Evolutionary conservation across 2,329 filamentous ascomycete species (phyloP).

Genomic region (Cercospora canescens): DNA sequence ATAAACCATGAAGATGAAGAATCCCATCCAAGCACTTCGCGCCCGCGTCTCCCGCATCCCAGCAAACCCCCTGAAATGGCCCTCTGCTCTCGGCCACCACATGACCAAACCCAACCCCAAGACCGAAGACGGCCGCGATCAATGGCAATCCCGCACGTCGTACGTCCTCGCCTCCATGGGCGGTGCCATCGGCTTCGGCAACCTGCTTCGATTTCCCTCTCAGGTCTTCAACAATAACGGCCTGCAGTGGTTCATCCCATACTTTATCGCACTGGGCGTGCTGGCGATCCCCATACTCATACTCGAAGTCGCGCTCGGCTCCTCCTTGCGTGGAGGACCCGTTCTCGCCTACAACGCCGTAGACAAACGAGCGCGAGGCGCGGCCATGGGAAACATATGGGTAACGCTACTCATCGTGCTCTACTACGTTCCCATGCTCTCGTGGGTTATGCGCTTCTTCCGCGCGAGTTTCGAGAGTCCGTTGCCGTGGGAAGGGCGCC

Average conservation of each 20-base stretch:
- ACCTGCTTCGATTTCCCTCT: constrained; percentile 59
- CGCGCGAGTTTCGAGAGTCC: constrained; percentile 56
- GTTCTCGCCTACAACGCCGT: constrained; percentile 45
- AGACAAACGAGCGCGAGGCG: constrained; percentile 54
- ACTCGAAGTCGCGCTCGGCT: constrained; percentile 54
- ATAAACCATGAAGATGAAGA: constrained; percentile 1
- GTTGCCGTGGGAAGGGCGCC: constrained; percentile 53
- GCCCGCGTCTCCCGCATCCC: not conserved
- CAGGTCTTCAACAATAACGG: constrained; percentile 62
- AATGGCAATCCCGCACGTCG: constrained; percentile 57
- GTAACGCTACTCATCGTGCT: constrained; percentile 56
- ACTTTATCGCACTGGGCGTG: constrained; percentile 56
- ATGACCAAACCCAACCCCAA: constrained; percentile 6
- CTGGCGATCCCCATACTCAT: constrained; percentile 59
- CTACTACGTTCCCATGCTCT: constrained; percentile 59
- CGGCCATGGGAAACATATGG: constrained; percentile 54
- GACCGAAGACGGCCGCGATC: constrained; percentile 46
- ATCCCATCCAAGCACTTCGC: not conserved
- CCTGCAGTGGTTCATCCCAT: constrained; percentile 62
- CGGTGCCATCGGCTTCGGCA: constrained; percentile 59
- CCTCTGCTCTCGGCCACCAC: constrained; percentile 1
- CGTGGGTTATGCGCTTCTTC: constrained; percentile 63
- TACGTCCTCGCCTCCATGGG: constrained; percentile 61
- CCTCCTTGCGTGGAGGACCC: constrained; percentile 50
- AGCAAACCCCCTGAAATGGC: not conserved